Conservation (phyloP, 108 stramenopile genomes). For the Cyclostephanos invisitatus region DNA sequence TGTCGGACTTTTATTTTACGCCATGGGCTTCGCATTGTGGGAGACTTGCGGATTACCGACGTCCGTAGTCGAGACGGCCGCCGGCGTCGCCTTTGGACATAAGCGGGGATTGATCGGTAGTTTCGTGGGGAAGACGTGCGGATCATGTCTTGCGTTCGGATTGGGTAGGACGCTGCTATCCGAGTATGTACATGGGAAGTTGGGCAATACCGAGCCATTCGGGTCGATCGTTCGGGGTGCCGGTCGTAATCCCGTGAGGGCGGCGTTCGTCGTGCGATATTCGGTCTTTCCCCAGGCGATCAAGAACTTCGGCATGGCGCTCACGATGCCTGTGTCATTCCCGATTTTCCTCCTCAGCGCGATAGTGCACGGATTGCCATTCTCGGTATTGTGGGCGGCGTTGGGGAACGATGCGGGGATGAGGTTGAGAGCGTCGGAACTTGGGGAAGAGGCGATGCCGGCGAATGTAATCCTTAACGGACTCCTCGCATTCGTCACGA, state of each 20-base stretch:
- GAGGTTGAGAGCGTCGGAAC: slow-evolving; percentile 27
- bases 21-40: slow-evolving; percentile 24
- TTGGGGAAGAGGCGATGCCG: slow-evolving; percentile 15
- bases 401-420: slow-evolving; percentile 36
- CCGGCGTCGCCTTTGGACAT: slow-evolving; percentile 46
- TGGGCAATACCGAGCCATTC: slow-evolving; percentile 30
- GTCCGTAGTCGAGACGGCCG: slow-evolving; percentile 41
- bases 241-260: slow-evolving; percentile 23
- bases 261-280: slow-evolving; percentile 39
- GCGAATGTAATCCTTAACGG: slow-evolving; percentile 23
- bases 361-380: slow-evolving; percentile 40
- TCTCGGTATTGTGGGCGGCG: slow-evolving; percentile 44
- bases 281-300: slow-evolving; percentile 44
- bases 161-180: slow-evolving; percentile 33
- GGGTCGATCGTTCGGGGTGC: slow-evolving; percentile 22
- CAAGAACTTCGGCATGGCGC: slow-evolving; percentile 40
- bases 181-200: neutral
- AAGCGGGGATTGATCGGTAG: slow-evolving; percentile 22
- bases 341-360: slow-evolving; percentile 36
- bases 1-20: slow-evolving; percentile 19
- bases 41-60: slow-evolving; percentile 45
- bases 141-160: slow-evolving; percentile 38
- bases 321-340: slow-evolving; percentile 26
- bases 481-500: slow-evolving; percentile 36
- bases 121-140: slow-evolving; percentile 35